Conservation (phyloP, 805 yeast genomes). For the Candida methanosorbosa region DNA sequence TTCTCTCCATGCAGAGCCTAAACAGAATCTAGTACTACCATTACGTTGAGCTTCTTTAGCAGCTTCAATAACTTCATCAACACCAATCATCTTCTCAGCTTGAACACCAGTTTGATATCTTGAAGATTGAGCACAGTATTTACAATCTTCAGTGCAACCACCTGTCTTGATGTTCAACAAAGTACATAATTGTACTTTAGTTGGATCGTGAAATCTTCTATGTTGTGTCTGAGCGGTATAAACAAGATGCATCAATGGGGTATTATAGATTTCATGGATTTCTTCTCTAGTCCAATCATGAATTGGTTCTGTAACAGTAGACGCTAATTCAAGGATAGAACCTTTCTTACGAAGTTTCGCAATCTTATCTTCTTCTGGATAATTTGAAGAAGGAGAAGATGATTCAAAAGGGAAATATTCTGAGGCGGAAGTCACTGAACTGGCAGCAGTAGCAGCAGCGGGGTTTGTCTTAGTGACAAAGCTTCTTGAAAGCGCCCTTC, state of each 20-base stretch:
- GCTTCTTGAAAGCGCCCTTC: too few species aligned
- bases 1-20: conserved; percentile 88
- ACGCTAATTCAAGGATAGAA: conserved; percentile 17
- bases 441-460: too few species aligned
- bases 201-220: conserved; percentile 56
- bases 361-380: too few species aligned
- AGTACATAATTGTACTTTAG: conserved; percentile 68
- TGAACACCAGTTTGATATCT: conserved; percentile 63
- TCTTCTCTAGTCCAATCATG: conserved; percentile 54
- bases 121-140: conserved; percentile 71
- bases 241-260: conserved; percentile 58
- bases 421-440: too few species aligned
- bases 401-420: too few species aligned
- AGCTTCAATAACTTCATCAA: conserved; percentile 55
- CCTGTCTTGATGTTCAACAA: conserved; percentile 69
- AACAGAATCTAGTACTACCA: conserved; percentile 72
- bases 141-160: conserved; percentile 78
- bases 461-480: too few species aligned
- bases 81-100: conserved; percentile 53
- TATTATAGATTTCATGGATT: conserved; percentile 48
- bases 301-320: conserved; percentile 21
- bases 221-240: conserved; percentile 58
- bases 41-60: conserved; percentile 60
- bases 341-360: neutral
- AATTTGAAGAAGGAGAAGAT: too few species aligned